A percentile compares a stretch with the other conserved stretches of the same genome.
phyloP scores from a whole-genome alignment of 345 rosid genomes.

The Brassica cretica region DNA sequence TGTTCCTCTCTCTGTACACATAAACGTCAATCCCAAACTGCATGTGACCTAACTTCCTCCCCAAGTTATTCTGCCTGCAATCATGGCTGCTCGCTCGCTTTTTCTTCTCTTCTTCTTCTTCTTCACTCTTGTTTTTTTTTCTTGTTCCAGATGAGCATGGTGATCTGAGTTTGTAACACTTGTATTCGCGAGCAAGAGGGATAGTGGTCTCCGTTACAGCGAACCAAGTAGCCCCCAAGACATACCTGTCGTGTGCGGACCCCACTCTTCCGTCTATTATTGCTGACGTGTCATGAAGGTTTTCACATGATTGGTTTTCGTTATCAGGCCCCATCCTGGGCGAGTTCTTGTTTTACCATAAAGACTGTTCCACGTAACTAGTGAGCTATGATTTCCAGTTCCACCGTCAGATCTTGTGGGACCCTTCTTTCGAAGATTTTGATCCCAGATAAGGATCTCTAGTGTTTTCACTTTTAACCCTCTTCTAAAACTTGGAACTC shows the following conservation, averaged over 20 bases:
- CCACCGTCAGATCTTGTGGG: conserved; percentile 44
- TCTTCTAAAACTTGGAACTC: too few relatives aligned
- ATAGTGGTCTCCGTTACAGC: conserved; percentile 32
- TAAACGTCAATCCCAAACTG: conserved; percentile 88
- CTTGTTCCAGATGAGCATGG: too few relatives aligned
- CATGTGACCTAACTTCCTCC: conserved; percentile 77
- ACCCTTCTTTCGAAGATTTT: conserved; percentile 9
- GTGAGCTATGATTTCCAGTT: conserved; percentile 16
- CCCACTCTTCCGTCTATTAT: conserved; percentile 32
- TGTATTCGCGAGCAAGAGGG: background rate
- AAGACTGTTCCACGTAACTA: conserved; percentile 23
- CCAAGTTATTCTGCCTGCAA: conserved; percentile 42
- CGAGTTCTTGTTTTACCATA: background rate
- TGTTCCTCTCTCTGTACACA: conserved; percentile 70
- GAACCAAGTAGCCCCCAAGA: conserved; percentile 20
- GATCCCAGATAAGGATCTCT: background rate
- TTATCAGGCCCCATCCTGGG: conserved; percentile 40
- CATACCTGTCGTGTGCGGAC: conserved; percentile 24
- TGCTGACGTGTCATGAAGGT: conserved; percentile 50
- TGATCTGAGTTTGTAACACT: too few relatives aligned
- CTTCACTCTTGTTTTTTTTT: too few relatives aligned
- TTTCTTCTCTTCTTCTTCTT: too few relatives aligned
- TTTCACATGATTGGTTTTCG: conserved; percentile 65
- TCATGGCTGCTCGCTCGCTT: too few relatives aligned
- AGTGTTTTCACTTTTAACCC: too few relatives aligned